phyloP scores from a whole-genome alignment of 805 yeast species.

The Candida sphagnicola region DNA sequence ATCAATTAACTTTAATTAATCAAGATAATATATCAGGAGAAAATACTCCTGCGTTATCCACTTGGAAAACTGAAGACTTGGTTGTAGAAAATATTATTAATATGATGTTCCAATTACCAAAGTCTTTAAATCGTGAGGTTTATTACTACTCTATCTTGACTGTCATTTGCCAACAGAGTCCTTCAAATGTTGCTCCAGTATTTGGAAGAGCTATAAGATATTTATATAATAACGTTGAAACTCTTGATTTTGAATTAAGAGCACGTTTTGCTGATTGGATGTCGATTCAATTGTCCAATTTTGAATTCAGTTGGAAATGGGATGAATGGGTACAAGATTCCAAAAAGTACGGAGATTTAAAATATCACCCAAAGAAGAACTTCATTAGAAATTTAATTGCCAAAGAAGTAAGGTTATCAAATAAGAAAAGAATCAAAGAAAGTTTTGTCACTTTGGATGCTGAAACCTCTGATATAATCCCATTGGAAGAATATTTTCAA shows the following conservation, averaged over 20 bases:
- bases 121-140: constrained; percentile 59
- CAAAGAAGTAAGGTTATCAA: constrained; percentile 83
- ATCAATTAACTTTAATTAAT: constrained; percentile 47
- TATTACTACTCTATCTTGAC: constrained; percentile 83
- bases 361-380: constrained; percentile 67
- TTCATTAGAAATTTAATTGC: constrained; percentile 76
- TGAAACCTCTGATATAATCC: constrained; percentile 27
- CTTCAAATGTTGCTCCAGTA: constrained; percentile 81
- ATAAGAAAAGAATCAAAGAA: constrained; percentile 62
- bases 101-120: constrained; percentile 72
- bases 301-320: constrained; percentile 98
- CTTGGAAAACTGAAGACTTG: constrained; percentile 90
- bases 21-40: constrained; percentile 41
- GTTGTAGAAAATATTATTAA: constrained; percentile 79
- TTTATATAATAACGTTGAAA: constrained; percentile 63
- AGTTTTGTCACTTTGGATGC: constrained; percentile 47
- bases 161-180: constrained; percentile 77
- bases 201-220: constrained; percentile 89
- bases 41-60: constrained; percentile 47
- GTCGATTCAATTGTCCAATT: constrained; percentile 87
- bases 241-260: constrained; percentile 72
- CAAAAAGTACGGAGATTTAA: constrained; percentile 35
- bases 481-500: constrained; percentile 35
- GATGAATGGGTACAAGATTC: constrained; percentile 80
- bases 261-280: constrained; percentile 84